Percentiles rank a stretch among this genome's conserved stretches.
phyloP scores from a whole-genome alignment of 805 yeast species.

The Spathaspora arborariae region DNA sequence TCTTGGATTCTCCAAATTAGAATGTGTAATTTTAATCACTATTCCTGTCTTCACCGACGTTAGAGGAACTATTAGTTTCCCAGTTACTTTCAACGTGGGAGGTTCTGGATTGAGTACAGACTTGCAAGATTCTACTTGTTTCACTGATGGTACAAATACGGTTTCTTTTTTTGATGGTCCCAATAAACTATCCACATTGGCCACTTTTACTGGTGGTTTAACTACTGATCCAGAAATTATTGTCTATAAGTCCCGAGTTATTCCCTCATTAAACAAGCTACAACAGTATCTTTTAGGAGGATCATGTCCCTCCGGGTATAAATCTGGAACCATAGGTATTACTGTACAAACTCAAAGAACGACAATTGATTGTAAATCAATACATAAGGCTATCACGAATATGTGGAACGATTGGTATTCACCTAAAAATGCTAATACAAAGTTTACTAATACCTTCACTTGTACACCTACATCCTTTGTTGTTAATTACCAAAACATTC shows the following conservation, averaged over 20 bases:
- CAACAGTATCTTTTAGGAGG: slow-evolving; percentile 13
- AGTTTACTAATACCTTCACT: slow-evolving; percentile 10
- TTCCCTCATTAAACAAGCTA: slow-evolving; percentile 13
- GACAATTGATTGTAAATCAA: neutral
- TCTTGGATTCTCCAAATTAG: slow-evolving; percentile 12
- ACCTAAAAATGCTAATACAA: slow-evolving; percentile 9
- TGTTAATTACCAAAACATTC: slow-evolving; percentile 14
- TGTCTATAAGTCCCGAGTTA: slow-evolving; percentile 1
- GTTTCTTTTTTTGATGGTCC: slow-evolving; percentile 16
- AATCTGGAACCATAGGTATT: neutral
- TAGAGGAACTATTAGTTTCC: slow-evolving; percentile 17
- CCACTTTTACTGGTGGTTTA: slow-evolving; percentile 4
- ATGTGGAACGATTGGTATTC: neutral
- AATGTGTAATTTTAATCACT: slow-evolving; percentile 14
- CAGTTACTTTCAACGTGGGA: slow-evolving; percentile 21
- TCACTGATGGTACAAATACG: slow-evolving; percentile 14
- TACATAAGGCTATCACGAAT: neutral
- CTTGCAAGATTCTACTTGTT: slow-evolving; percentile 15
- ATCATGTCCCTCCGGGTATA: neutral
- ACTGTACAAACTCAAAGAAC: neutral
- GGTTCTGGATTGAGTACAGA: slow-evolving; percentile 14
- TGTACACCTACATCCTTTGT: neutral
- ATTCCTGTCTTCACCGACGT: slow-evolving; percentile 11
- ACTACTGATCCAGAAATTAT: neutral
- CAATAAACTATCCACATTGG: slow-evolving; percentile 9